Conservation (phyloP, 768 basidiomycete genomes). For the Tulasnella sp. region DNA sequence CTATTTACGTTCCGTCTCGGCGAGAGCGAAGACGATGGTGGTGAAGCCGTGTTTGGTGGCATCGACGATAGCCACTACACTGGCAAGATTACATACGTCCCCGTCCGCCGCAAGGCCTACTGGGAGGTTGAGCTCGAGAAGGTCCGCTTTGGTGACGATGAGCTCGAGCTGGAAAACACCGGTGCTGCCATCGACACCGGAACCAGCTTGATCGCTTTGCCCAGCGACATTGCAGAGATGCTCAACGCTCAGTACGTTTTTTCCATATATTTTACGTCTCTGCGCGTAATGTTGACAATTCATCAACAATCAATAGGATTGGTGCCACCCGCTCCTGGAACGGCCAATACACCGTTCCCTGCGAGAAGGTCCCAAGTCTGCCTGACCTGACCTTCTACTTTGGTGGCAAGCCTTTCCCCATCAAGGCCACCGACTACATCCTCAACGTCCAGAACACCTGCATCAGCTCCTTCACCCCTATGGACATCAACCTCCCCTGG, state of each 20-base stretch:
- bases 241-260: constrained; percentile 65
- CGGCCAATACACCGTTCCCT: constrained; percentile 91
- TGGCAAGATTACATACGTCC: constrained; percentile 81
- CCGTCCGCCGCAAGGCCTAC: constrained; percentile 91
- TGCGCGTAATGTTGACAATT: neutral
- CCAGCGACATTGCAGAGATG: constrained; percentile 96
- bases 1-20: constrained; percentile 96
- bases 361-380: constrained; percentile 73
- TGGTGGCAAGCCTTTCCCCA: constrained; percentile 68
- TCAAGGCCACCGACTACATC: constrained; percentile 84
- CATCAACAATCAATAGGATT: constrained; percentile 47
- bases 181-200: constrained; percentile 91
- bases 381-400: constrained; percentile 85
- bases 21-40: constrained; percentile 78
- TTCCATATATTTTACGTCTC: neutral
- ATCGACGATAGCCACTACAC: constrained; percentile 72
- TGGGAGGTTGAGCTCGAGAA: constrained; percentile 96
- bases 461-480: constrained; percentile 86
- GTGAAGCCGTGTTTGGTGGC: constrained; percentile 89
- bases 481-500: constrained; percentile 83
- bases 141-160: constrained; percentile 80
- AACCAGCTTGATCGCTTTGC: constrained; percentile 92
- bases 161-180: constrained; percentile 86
- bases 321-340: constrained; percentile 95
- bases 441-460: constrained; percentile 89